A percentile compares a stretch with the other conserved stretches of the same genome.
Evolutionary conservation across 495 filamentous ascomycete species (phyloP).

Genomic region (Astrothelium macrocarpum): DNA sequence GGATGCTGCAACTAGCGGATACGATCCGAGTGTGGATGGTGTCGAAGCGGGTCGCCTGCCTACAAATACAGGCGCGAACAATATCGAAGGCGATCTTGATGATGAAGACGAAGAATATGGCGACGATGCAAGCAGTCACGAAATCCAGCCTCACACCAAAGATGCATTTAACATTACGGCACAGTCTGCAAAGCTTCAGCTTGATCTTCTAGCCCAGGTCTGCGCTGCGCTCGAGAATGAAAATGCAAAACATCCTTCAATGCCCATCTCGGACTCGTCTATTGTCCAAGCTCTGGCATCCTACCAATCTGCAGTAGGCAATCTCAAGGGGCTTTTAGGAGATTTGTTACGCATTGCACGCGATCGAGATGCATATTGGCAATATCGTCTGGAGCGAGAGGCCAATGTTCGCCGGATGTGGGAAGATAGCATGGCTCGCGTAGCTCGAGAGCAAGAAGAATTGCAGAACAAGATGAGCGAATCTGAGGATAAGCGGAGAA

Average conservation of each 20-base stretch:
- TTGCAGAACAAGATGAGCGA: constrained; percentile 80
- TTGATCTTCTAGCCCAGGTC: constrained; percentile 79
- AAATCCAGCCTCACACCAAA: constrained; percentile 60
- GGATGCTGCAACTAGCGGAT: constrained; percentile 44
- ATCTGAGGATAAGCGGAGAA: constrained; percentile 78
- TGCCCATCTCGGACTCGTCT: constrained; percentile 62
- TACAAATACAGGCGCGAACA: constrained; percentile 40
- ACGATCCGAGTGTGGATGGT: constrained; percentile 48
- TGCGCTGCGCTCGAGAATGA: constrained; percentile 71
- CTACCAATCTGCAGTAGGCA: constrained; percentile 81
- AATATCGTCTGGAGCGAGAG: constrained; percentile 84
- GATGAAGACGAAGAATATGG: constrained; percentile 75
- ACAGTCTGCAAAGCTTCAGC: constrained; percentile 84
- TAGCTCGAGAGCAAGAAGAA: constrained; percentile 86
- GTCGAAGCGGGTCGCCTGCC: constrained; percentile 41
- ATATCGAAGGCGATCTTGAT: constrained; percentile 45
- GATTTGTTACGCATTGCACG: constrained; percentile 84
- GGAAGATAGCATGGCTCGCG: constrained; percentile 96
- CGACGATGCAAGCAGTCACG: constrained; percentile 72
- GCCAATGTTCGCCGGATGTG: constrained; percentile 82
- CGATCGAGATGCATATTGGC: constrained; percentile 94
- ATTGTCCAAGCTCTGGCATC: constrained; percentile 71
- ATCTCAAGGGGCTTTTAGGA: constrained; percentile 74
- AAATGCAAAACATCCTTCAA: constrained; percentile 53
- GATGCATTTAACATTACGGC: constrained; percentile 94